Evolutionary conservation across 2,329 filamentous ascomycete species (phyloP), one percentile per base, ranked within the genome.

Genomic region (Trichothecium sympodiale): DNA sequence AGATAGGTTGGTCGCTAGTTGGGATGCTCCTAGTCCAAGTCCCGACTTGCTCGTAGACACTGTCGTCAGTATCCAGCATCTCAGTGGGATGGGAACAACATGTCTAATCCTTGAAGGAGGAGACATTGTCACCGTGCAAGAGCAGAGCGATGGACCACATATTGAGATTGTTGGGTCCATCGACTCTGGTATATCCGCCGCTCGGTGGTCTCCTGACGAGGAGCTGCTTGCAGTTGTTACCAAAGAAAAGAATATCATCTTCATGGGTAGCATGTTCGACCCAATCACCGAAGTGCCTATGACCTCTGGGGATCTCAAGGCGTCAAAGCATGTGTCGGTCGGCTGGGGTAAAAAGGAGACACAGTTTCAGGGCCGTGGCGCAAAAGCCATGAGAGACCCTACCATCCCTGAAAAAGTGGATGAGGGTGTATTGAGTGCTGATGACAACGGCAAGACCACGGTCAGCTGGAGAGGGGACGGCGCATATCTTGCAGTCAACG

Each of bases 271-370:
- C 43, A 77, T 80, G 17, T 94, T 96, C 45, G 89, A 96, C 47
- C 80, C 80, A 38, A 77, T 94, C 29, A 75, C 82, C 25, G 83
- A 88, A 56, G 70, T 83, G 35, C 64, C 69, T 25, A 77, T 96
- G 56, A 75, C 73, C 0, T 54, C 66, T 0, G 84, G 88, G 31
- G 89, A 94, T 57, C 71, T 94, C 43, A 82, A 82, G 47, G 75
- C 77, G n/a, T 96, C 83, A 17, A 91, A 81, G 55, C 88, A 95
- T 64, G 91, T 95, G 38, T 93, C 87, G 15, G 89, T 98, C 16
- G 91, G 91, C 34, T 98, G 91, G 91, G 91, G 91, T 40, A 96
- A 96, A 65, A 86, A 83, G 54, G 91, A 98, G 60, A 98, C 91
- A 1, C 91, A 98, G 56, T 98, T 98, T 56, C 84, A 95, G 52